These are phyloP conservation scores for Curvularia sp. DNA, from an alignment of 2,329 filamentous ascomycete species.

Conservation along the genomic window DNA sequence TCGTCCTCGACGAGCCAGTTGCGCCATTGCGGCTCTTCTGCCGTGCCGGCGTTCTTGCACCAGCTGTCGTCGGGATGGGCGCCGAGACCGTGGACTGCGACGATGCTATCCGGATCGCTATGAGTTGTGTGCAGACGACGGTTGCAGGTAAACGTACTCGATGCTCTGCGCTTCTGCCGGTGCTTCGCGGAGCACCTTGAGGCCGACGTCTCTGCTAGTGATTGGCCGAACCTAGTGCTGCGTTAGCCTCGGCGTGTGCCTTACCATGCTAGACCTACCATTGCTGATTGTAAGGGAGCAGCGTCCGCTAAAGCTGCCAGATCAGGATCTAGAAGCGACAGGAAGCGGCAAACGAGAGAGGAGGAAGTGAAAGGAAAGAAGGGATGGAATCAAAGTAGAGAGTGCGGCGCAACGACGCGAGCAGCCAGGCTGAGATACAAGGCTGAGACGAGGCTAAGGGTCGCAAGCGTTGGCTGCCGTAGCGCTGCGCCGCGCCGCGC, in stretches of 20 bases:
- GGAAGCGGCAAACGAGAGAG: not conserved
- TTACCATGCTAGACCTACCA: too few relatives aligned
- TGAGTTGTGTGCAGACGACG: constrained; percentile 13
- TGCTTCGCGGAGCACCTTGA: constrained; percentile 32
- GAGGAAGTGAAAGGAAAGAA: not conserved
- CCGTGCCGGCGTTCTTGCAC: constrained; percentile 37
- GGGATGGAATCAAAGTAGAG: not conserved
- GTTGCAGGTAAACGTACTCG: constrained; percentile 23
- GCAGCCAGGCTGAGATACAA: not conserved
- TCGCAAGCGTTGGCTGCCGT: too few relatives aligned
- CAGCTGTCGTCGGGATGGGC: constrained; percentile 40
- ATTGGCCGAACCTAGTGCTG: constrained; percentile 24
- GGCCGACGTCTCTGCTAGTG: constrained; percentile 31
- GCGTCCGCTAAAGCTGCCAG: too few relatives aligned
- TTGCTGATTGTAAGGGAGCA: too few relatives aligned
- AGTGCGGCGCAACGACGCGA: not conserved
- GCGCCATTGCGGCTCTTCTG: constrained; percentile 24
- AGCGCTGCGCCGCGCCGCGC: too few relatives aligned
- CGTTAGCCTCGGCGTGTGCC: constrained; percentile 10
- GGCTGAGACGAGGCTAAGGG: not conserved
- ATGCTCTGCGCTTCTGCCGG: constrained; percentile 23
- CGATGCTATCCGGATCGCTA: constrained; percentile 26
- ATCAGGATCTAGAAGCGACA: not conserved
- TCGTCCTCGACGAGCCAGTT: constrained; percentile 37
- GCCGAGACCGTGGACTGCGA: constrained; percentile 40